These are phyloP conservation scores for Prinsepia uniflora DNA, from an alignment of 306 rosid genomes.

Conservation along the genomic window DNA sequence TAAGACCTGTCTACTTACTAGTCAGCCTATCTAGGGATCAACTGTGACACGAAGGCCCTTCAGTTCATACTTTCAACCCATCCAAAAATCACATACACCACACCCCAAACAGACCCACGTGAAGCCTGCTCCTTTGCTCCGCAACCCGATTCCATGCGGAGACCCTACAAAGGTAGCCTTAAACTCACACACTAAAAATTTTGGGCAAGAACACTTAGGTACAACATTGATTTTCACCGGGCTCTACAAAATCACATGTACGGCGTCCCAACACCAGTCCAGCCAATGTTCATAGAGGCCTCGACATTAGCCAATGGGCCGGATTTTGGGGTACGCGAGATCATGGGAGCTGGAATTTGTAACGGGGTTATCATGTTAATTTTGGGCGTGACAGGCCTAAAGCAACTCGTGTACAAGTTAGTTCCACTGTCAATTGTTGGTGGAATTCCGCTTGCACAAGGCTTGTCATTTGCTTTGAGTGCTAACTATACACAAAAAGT, in stretches of 20 bases:
- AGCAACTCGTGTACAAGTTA: constrained; percentile 49
- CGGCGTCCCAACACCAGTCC: constrained; percentile 86
- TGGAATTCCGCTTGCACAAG: constrained; percentile 76
- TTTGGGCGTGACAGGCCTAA: constrained; percentile 58
- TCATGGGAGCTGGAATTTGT: constrained; percentile 72
- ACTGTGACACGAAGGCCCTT: too few species aligned
- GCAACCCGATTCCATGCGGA: too few species aligned
- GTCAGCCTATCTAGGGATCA: too few species aligned
- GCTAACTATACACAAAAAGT: constrained; percentile 52
- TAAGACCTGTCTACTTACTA: too few species aligned
- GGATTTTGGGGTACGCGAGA: constrained; percentile 50
- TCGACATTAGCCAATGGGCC: constrained; percentile 46
- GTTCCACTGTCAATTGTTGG: constrained; percentile 61
- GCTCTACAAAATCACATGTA: constrained; percentile 53
- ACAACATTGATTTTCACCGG: constrained; percentile 79
- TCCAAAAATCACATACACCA: too few species aligned
- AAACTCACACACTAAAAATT: too few species aligned
- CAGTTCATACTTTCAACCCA: too few species aligned
- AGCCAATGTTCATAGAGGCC: constrained; percentile 76
- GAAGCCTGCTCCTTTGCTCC: too few species aligned
- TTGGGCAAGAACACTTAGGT: too few species aligned
- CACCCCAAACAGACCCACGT: too few species aligned
- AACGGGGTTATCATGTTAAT: constrained; percentile 51
- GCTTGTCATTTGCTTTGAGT: constrained; percentile 61
- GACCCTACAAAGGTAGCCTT: too few species aligned